Evolutionary conservation across 768 basidiomycete genomes (phyloP).

Genomic region (Suillus occidentalis): DNA sequence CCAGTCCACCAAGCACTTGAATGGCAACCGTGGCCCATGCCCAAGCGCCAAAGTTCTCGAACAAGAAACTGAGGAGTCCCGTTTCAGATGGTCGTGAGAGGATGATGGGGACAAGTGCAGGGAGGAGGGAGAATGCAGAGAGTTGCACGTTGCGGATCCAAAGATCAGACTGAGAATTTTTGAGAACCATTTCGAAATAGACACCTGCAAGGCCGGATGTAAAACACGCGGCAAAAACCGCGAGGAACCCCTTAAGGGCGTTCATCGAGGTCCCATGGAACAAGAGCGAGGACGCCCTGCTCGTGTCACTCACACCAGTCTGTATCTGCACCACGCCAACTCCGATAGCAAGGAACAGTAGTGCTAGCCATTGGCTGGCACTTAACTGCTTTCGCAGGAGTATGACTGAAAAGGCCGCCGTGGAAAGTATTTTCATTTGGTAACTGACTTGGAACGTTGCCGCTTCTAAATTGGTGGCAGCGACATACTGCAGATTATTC

Average conservation of each 20-base stretch:
- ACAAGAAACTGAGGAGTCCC: constrained; percentile 53
- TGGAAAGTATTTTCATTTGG: constrained; percentile 97
- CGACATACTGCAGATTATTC: constrained; percentile 95
- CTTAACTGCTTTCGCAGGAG: constrained; percentile 76
- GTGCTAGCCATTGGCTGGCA: constrained; percentile 78
- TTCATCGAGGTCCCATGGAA: constrained; percentile 63
- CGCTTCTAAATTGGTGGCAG: constrained; percentile 89
- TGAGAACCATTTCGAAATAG: constrained; percentile 98
- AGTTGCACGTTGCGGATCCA: constrained; percentile 98
- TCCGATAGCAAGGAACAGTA: constrained; percentile 83
- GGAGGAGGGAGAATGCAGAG: constrained; percentile 89
- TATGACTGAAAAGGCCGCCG: constrained; percentile 84
- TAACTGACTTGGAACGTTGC: constrained; percentile 97
- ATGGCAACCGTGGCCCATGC: constrained; percentile 88
- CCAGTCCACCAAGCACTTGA: constrained; percentile 88
- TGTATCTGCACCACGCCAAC: constrained; percentile 91
- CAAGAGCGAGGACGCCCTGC: constrained; percentile 28
- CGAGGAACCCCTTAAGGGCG: constrained; percentile 82
- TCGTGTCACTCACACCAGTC: constrained; percentile 32
- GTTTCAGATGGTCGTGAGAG: constrained; percentile 44
- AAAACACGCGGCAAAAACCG: constrained; percentile 88
- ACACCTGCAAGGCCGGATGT: constrained; percentile 96
- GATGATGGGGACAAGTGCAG: constrained; percentile 78
- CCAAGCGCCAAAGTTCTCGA: constrained; percentile 86
- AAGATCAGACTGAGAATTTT: constrained; percentile 83